A percentile compares a stretch with the other conserved stretches of the same genome.
phyloP scores from a whole-genome alignment of 2,329 filamentous ascomycete genomes.

The Penicillium sclerotigenum region DNA sequence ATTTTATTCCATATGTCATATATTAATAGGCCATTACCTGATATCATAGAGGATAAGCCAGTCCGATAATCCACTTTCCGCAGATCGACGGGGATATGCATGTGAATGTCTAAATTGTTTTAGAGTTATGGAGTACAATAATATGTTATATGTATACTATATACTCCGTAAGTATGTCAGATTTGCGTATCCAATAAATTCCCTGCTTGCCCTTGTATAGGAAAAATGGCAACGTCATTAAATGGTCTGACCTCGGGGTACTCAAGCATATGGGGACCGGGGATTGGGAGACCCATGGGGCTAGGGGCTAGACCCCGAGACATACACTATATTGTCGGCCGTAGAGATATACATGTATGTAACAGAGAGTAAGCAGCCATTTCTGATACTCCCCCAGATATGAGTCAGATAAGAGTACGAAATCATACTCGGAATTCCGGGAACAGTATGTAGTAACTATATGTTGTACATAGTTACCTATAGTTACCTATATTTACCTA shows the following conservation, averaged over 20 bases:
- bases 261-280: not conserved
- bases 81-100: conserved; percentile 4
- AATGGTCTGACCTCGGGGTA: not conserved
- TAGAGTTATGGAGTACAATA: not conserved
- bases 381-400: no score
- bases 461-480: not conserved
- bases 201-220: not conserved
- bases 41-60: no score
- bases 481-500: no score
- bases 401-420: not conserved
- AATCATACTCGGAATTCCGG: not conserved
- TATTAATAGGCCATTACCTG: not conserved
- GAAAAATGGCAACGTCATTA: conserved; percentile 1
- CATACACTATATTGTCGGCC: no score
- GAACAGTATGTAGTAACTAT: not conserved
- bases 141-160: no score
- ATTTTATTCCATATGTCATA: not conserved
- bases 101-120: not conserved
- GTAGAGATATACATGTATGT: no score
- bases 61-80: conserved; percentile 1
- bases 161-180: no score
- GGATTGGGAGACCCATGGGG: not conserved
- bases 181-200: not conserved
- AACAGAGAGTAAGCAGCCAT: no score
- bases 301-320: conserved; percentile 2